These are phyloP conservation scores for Rosa chinensis DNA, from an alignment of 306 rosid genomes.

Conservation along the genomic window DNA sequence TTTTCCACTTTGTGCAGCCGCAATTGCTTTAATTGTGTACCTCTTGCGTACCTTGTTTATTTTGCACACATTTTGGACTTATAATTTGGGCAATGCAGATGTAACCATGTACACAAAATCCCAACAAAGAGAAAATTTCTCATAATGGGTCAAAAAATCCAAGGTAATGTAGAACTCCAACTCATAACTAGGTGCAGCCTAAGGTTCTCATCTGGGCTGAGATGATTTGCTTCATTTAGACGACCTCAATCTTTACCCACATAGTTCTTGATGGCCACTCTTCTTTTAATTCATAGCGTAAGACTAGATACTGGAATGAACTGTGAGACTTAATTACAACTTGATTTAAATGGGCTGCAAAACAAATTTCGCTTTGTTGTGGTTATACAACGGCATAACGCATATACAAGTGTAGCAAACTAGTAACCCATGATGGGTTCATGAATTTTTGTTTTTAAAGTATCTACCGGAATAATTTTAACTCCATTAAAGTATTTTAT, in stretches of 20 bases:
- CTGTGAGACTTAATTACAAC: background rate
- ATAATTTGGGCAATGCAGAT: background rate
- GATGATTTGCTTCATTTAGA: background rate
- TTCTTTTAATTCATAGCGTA: background rate
- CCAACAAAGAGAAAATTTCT: background rate
- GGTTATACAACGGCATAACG: background rate
- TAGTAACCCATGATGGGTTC: background rate
- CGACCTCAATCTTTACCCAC: background rate
- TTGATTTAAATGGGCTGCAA: background rate
- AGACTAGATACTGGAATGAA: background rate
- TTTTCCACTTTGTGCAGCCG: background rate
- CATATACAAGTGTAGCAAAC: background rate
- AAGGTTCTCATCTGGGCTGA: background rate
- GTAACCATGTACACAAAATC: background rate
- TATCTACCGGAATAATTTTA: background rate
- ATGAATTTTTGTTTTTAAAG: background rate
- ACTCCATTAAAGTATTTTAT: background rate
- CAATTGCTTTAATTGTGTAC: background rate
- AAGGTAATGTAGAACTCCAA: background rate
- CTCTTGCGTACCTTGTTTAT: background rate
- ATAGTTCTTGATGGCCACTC: background rate
- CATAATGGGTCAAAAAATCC: background rate
- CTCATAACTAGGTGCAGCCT: background rate
- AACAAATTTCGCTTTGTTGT: background rate
- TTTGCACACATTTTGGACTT: background rate